Percentiles rank a stretch among this genome's conserved stretches.
phyloP scores from a whole-genome alignment of 495 filamentous ascomycete species.

The Daldinia concentrica region DNA sequence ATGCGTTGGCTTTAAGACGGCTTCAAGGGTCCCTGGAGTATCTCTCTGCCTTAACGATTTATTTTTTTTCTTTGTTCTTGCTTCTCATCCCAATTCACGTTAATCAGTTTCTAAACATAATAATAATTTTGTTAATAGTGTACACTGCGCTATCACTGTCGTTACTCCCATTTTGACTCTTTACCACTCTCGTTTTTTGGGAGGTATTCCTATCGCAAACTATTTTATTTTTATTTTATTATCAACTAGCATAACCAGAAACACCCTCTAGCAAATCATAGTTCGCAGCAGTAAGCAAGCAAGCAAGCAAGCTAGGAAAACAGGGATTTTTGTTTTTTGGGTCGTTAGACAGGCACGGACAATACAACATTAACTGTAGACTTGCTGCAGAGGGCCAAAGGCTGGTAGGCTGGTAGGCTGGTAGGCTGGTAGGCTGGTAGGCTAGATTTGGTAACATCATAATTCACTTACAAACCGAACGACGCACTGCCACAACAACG shows the following conservation, averaged over 20 bases:
- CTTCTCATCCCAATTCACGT: conserved; percentile 23
- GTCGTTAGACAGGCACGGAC: conserved; percentile 15
- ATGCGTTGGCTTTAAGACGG: conserved; percentile 42
- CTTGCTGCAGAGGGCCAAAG: too few relatives aligned
- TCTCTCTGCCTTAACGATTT: conserved; percentile 27
- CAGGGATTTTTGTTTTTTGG: conserved; percentile 18
- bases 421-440: conserved; percentile 11
- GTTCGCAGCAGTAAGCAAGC: conserved; percentile 24
- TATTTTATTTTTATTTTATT: conserved; percentile 13
- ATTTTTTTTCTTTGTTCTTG: conserved; percentile 27
- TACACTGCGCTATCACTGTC: conserved; percentile 8
- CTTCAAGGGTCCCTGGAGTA: conserved; percentile 34
- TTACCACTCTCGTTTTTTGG: conserved; percentile 21
- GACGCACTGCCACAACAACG: conserved; percentile 43
- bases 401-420: too few relatives aligned
- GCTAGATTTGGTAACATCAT: conserved; percentile 41
- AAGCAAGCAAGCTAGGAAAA: conserved; percentile 21
- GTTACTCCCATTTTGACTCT: conserved; percentile 19
- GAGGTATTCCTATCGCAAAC: not conserved
- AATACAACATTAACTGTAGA: not conserved
- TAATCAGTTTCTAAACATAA: conserved; percentile 22
- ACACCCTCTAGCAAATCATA: conserved; percentile 18
- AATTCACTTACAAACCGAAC: conserved; percentile 35
- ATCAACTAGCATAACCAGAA: conserved; percentile 16
- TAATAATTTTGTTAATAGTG: conserved; percentile 20